These are phyloP conservation scores for Malus domestica DNA, from an alignment of 306 rosid genomes.

Conservation along the genomic window ASM211411v1 NC_041803.1:20829001-20829500, in stretches of 20 bases:
- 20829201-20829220: neutral
- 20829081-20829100: neutral
- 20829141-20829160: no score
- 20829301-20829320: neutral
- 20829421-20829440: neutral
- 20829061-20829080: neutral
- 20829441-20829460: neutral
- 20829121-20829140: no score
- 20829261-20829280: neutral
- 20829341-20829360: neutral
- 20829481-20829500: neutral
- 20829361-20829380: neutral
- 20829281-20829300: neutral
- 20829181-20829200: neutral
- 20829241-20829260: neutral
- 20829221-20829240: neutral
- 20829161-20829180: neutral
- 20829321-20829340: neutral
- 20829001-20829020: neutral
- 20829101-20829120: no score
- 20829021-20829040: neutral
- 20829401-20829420: neutral
- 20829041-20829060: neutral
- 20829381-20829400: neutral
- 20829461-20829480: neutral